Evolutionary conservation across 352 stramenopile genomes (phyloP), one percentile per base, ranked within the genome.

Genomic region (Pythium rhizo-oryzae): DNA sequence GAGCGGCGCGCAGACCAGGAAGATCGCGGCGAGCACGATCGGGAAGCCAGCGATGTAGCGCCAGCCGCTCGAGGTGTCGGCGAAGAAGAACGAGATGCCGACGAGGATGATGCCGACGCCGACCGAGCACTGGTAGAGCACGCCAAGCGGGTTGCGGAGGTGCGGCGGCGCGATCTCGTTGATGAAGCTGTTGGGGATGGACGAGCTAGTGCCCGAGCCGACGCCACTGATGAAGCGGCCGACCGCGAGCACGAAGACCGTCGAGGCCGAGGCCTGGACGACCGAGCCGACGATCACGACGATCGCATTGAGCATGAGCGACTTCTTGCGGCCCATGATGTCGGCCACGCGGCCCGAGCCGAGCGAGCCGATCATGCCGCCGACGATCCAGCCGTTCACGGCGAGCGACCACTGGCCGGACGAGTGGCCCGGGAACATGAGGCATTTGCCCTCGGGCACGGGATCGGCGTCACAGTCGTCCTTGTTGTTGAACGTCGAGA

Each of bases 351-450:
- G 51, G 19, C 77, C 78, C 41, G 67, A 80, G 15, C 59, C 55
- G 2, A 92, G 70, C 61, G 69, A 71, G 24, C 82, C 81, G 63
- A 84, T 37, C 73, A 85, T 85, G 1, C 72, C 82, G n/a, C 79
- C 80, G 64, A 88, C 73, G 65, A 90, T 82, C 80, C 80, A 89
- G 21, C 72, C 72, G 65, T 87, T 85, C 47, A 71, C 72, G 25
- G 54, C 79, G 19, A 77, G 71, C 12, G 71, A 85, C 83, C 83
- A 91, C 47, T 86, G 50, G 12, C 70, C 58, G 12, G 77, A 72
- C 15, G 80, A 72, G 65, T 89, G 82, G 1, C 77, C 77, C 18
- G 81, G 75, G 61, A 90, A 90, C 70, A 88, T 82, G 35, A 88
- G 65, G 56, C 81, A 89, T 16, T 68, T 80, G 46, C 71, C 80